A percentile compares a stretch with the other conserved stretches of the same genome.
phyloP scores from a whole-genome alignment of 805 yeast genomes.

The Cyberlindnera saturnus region DNA sequence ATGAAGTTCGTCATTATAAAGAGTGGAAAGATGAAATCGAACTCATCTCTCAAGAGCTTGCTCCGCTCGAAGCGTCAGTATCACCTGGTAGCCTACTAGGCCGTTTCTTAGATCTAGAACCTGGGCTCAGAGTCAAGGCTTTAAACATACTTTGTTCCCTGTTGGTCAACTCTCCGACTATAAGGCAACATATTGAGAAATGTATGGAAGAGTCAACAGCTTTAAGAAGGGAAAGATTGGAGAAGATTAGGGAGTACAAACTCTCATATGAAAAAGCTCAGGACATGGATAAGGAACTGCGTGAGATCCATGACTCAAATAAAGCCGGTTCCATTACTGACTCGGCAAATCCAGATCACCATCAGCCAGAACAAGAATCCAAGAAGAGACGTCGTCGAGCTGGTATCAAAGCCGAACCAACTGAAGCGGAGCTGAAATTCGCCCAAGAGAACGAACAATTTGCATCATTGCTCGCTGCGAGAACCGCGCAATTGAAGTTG shows the following conservation, averaged over 20 bases:
- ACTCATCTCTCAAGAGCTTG: constrained; percentile 44
- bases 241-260: constrained; percentile 56
- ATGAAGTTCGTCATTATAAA: constrained; percentile 51
- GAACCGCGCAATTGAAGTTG: constrained; percentile 31
- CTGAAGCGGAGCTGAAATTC: constrained; percentile 30
- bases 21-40: constrained; percentile 44
- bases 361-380: constrained; percentile 15
- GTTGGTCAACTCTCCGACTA: constrained; percentile 48
- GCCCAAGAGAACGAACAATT: constrained; percentile 38
- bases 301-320: constrained; percentile 24
- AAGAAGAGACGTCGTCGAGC: constrained; percentile 27
- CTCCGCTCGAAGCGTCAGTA: constrained; percentile 49
- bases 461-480: constrained; percentile 35
- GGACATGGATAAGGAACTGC: constrained; percentile 34
- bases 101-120: constrained; percentile 51
- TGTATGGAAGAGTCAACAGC: constrained; percentile 59
- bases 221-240: constrained; percentile 62
- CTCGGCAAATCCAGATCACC: neutral
- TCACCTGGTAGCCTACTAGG: constrained; percentile 42
- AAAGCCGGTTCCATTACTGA: constrained; percentile 2
- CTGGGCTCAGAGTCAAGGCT: constrained; percentile 48
- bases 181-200: constrained; percentile 60
- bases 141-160: constrained; percentile 61
- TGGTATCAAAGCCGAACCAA: constrained; percentile 30
- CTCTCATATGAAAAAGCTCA: constrained; percentile 44